Conservation (phyloP, 1,284 basidiomycete genomes). For the Singerocomus rubriflavus region DNA sequence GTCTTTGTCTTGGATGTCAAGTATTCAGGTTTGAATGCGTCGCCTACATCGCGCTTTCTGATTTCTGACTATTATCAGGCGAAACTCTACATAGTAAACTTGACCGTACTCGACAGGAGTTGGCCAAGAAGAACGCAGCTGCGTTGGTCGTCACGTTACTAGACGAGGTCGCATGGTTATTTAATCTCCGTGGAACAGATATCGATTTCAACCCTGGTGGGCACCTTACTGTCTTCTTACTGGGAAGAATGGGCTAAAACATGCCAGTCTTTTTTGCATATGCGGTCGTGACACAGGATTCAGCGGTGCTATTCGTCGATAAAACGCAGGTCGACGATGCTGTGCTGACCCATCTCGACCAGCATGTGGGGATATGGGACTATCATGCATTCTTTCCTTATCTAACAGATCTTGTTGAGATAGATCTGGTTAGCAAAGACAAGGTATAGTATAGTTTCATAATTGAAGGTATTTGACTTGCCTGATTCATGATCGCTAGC, state of each 20-base stretch:
- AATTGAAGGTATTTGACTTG: background rate
- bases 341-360: conserved; percentile 57
- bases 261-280: conserved; percentile 88
- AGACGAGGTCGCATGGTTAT: conserved; percentile 92
- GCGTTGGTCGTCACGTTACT: conserved; percentile 78
- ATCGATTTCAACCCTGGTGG: conserved; percentile 87
- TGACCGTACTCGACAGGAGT: conserved; percentile 57
- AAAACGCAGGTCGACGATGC: conserved; percentile 57
- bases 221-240: conserved; percentile 3
- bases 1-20: conserved; percentile 72
- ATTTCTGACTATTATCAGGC: conserved; percentile 39
- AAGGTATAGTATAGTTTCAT: conserved; percentile 34
- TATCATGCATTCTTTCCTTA: conserved; percentile 71
- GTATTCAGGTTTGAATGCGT: conserved; percentile 49
- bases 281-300: conserved; percentile 71
- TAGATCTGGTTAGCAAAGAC: conserved; percentile 46
- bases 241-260: background rate
- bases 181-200: conserved; percentile 91
- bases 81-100: conserved; percentile 70
- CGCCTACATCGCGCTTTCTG: conserved; percentile 14
- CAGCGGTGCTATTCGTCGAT: conserved; percentile 75
- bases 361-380: conserved; percentile 63
- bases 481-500: conserved; percentile 32
- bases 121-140: conserved; percentile 61
- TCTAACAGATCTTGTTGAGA: conserved; percentile 49